Evolutionary conservation across 148 eudicot genomes (phyloP).

Genomic region (Cornus florida): DNA sequence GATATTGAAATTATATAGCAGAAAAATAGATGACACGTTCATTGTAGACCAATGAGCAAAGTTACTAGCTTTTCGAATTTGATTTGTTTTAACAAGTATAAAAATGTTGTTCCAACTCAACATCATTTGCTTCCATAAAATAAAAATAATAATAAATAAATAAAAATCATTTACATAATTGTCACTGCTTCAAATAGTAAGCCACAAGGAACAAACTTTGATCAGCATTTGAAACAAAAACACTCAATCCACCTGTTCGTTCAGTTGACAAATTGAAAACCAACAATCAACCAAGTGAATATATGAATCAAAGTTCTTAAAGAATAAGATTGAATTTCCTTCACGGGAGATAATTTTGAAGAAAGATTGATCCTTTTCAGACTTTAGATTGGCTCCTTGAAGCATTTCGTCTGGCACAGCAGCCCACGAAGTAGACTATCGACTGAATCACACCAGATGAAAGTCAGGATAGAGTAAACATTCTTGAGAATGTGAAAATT

Average conservation of each 20-base stretch:
- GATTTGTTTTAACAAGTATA: no score
- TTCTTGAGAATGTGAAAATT: background rate
- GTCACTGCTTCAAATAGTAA: background rate
- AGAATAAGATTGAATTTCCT: slow-evolving; percentile 2
- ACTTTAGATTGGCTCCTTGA: slow-evolving; percentile 42
- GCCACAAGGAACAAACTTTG: background rate
- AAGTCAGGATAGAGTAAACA: background rate
- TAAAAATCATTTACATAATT: background rate
- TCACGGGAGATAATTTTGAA: background rate
- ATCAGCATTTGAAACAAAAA: background rate
- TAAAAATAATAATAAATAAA: background rate
- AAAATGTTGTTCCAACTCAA: no score
- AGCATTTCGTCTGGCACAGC: slow-evolving; percentile 83
- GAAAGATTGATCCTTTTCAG: slow-evolving; percentile 22
- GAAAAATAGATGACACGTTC: no score
- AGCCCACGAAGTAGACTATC: slow-evolving; percentile 80
- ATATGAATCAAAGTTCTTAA: background rate
- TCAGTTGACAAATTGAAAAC: background rate
- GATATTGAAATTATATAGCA: no score
- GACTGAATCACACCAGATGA: slow-evolving; percentile 37
- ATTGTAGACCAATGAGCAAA: no score
- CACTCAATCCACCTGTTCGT: background rate
- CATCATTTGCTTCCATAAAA: background rate
- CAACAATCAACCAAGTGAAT: background rate
- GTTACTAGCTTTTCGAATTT: no score